Evolutionary conservation across 2,329 filamentous ascomycete species (phyloP), one percentile per base, ranked within the genome.

Genomic region (Colletotrichum sp.): DNA sequence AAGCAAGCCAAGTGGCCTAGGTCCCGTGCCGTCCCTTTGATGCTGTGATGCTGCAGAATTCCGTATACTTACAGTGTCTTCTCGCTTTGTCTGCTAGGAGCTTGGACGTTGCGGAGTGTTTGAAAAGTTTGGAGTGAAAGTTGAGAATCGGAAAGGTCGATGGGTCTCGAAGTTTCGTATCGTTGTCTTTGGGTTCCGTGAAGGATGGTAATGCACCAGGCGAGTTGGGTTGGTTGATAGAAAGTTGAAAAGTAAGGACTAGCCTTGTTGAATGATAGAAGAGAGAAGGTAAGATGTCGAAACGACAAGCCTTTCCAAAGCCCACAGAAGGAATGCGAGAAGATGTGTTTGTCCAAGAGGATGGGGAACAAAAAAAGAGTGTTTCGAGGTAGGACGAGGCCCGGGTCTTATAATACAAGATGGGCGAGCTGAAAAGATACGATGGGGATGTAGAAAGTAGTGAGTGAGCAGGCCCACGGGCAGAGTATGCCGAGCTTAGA

Each of bases 191-290:
- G 22, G 27, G 66, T 70, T 77, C 67, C 69, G 69, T 22, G 71
- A 79, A 78, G 71, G 78, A 79, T 70, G 69, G 73, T 70, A 69
- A 62, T 77, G 79, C 79, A 77, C 78, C 79, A 80, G 80, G 80
- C 80, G 79, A 75, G 78, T 80, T 78, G 77, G 76, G 66, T 74
- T 62, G 29, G 39, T 22, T 61, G 69, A 77, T 71, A 77, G 78
- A 78, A 80, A 80, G 78, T 83, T 80, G 74, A 78, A 80, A 72
- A 80, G 78, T 77, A 80, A 86, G 86, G 86, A 81, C 84, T 83
- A 86, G 80, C 80, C 82, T 83, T 78, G 80, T 71, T 72, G 76
- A 78, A 78, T 77, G 72, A 79, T 78, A 82, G 80, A 73, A 76
- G 80, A 79, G 81, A 72, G 71, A 77, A 78, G 63, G 75, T 76